phyloP scores from a whole-genome alignment of 2,329 filamentous ascomycete species.

The Claviceps sp. region DNA sequence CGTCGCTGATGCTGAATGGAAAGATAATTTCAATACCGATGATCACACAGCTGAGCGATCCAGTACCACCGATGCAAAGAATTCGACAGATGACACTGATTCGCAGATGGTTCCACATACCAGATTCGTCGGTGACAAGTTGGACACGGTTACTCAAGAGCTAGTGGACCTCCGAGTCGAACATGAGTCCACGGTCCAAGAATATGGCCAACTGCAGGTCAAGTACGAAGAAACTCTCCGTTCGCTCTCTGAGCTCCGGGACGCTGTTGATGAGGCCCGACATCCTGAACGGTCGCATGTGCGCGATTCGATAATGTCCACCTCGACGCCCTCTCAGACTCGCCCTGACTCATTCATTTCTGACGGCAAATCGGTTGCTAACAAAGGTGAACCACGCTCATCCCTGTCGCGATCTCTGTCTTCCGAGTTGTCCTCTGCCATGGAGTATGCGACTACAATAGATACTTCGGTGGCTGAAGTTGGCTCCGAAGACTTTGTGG shows the following conservation, averaged over 20 bases:
- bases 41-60: neutral
- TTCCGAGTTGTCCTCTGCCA: conserved; percentile 81
- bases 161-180: conserved; percentile 81
- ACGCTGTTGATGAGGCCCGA: conserved; percentile 65
- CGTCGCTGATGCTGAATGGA: conserved; percentile 24
- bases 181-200: conserved; percentile 70
- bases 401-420: conserved; percentile 77
- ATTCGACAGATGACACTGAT: conserved; percentile 23
- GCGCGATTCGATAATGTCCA: conserved; percentile 44
- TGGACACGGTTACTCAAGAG: conserved; percentile 83
- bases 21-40: neutral
- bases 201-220: conserved; percentile 67
- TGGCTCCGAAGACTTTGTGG: conserved; percentile 25
- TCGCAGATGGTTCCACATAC: conserved; percentile 65
- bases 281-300: conserved; percentile 38
- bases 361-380: conserved; percentile 55
- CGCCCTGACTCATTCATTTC: conserved; percentile 77
- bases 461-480: conserved; percentile 48
- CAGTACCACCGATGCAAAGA: conserved; percentile 16
- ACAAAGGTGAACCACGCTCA: conserved; percentile 52
- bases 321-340: conserved; percentile 27
- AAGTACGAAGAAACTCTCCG: conserved; percentile 88
- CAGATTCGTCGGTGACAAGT: conserved; percentile 79
- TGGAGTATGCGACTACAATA: conserved; percentile 56
- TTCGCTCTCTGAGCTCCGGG: conserved; percentile 72